Base-by-base conservation (phyloP, 2,329 filamentous ascomycete genomes). In the Zymoseptoria brevis region DNA sequence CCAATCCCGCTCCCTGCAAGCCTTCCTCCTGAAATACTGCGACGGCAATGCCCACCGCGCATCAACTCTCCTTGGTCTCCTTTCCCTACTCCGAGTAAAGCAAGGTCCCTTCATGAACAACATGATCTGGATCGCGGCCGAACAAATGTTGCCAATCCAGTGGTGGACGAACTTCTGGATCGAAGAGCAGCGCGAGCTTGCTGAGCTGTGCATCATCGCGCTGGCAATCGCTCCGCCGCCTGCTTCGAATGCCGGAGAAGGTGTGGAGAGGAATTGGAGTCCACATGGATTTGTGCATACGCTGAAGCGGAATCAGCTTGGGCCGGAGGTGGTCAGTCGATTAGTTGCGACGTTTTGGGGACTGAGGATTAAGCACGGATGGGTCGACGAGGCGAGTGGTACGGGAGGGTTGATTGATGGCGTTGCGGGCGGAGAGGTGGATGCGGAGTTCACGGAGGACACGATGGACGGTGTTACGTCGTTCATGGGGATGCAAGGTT, bases 101-200 rank as follows among this genome's bases (percentile, higher is more conserved):
- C 62, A 64, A 45, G 64, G 64, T 1, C 63, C 63, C 0, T 66
- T 66, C 53, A 59, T 56, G 54, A 66, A 66, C 30, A 61, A 66
- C 45, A 65, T 66, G 64, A 50, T 65, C 48, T 66, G 64, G 64
- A 64, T 66, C 57, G 64, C 64, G 2, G 62, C 61, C n/a, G 59
- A 66, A 16, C 64, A 66, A 41, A 63, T 66, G 60, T 62, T 61
- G 1, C 61, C 64, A 0, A 65, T 66, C 41, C 63, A 64, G 30
- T 66, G 64, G 64, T 66, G 64, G 64, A 63, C 65, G 57, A 63
- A 66, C 35, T 66, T 66, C 56, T 65, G 64, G 64, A 48, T 65
- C 24, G 61, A 64, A 49, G 60, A 63, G n/a, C 64, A 66, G 41
- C 63, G 63, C 8, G 64, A 65, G 22, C 54, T 66, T 9, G 63